These are phyloP conservation scores for Solanum sejunctum DNA, from an alignment of 257 asterid genomes.

Conservation along the genomic window DNA sequence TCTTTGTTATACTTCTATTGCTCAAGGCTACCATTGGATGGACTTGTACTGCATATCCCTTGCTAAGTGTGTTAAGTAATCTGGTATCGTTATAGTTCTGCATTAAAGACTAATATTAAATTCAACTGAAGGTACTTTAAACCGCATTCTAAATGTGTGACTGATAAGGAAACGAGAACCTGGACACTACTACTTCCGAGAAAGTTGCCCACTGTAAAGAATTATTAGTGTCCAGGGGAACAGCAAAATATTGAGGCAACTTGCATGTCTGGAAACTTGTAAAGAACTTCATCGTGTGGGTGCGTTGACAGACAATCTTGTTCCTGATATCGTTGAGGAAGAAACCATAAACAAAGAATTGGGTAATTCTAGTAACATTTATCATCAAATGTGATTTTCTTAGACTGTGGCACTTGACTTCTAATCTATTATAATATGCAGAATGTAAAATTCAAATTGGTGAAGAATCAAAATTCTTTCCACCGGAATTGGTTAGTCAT, in stretches of 20 bases:
- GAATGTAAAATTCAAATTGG: conserved; percentile 20
- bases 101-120: not conserved
- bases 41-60: conserved; percentile 27
- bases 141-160: conserved; percentile 44
- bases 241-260: conserved; percentile 36
- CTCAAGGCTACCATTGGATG: conserved; percentile 74
- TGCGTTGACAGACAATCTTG: too few species aligned
- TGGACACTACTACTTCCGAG: conserved; percentile 62
- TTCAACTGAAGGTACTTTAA: conserved; percentile 52
- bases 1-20: conserved; percentile 58
- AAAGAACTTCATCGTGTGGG: too few species aligned
- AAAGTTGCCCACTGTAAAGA: conserved; percentile 44
- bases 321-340: conserved; percentile 65
- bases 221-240: conserved; percentile 26
- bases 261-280: conserved; percentile 82
- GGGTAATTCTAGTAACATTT: conserved; percentile 18
- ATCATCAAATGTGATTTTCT: not conserved
- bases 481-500: conserved; percentile 52
- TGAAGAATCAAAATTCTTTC: conserved; percentile 35
- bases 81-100: not conserved
- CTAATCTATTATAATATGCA: conserved; percentile 5
- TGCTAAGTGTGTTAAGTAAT: not conserved
- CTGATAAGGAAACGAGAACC: conserved; percentile 24
- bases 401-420: not conserved
- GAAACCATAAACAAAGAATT: conserved; percentile 28